Evolutionary conservation across 1,139 yeast species (phyloP).

Genomic region (Yamadazyma epiphylla): DNA sequence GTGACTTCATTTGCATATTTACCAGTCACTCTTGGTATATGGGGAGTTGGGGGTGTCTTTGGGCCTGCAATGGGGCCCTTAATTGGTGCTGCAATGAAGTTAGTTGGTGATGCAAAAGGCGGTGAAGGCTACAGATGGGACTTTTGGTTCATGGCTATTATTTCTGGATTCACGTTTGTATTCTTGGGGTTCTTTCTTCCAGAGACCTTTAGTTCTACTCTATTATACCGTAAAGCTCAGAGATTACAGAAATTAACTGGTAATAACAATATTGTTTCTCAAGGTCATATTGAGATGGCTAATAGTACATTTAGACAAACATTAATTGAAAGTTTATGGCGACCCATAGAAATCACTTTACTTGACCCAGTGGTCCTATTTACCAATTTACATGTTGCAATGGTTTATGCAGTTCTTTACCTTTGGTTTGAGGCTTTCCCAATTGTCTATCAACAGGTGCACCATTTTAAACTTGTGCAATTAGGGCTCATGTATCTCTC

Average conservation of each 20-base stretch:
- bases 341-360: constrained; percentile 42
- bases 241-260: constrained; percentile 34
- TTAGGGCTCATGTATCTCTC: constrained; percentile 46
- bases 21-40: constrained; percentile 30
- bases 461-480: constrained; percentile 47
- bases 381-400: constrained; percentile 47
- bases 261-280: constrained; percentile 24
- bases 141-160: constrained; percentile 35
- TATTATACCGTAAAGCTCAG: constrained; percentile 32
- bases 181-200: constrained; percentile 27
- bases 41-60: constrained; percentile 33
- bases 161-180: constrained; percentile 24
- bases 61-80: constrained; percentile 39
- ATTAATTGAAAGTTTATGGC: constrained; percentile 42
- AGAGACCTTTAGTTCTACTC: constrained; percentile 30
- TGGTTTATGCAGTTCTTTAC: constrained; percentile 52
- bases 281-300: constrained; percentile 24
- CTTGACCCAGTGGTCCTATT: constrained; percentile 45
- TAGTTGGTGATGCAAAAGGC: constrained; percentile 17
- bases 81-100: constrained; percentile 25
- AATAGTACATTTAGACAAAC: constrained; percentile 17
- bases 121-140: constrained; percentile 32
- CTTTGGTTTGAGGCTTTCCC: constrained; percentile 64
- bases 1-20: constrained; percentile 21
- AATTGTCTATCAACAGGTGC: constrained; percentile 41